Evolutionary conservation across 495 filamentous ascomycete species (phyloP).

Genomic region (Lichenothelia convexa): DNA sequence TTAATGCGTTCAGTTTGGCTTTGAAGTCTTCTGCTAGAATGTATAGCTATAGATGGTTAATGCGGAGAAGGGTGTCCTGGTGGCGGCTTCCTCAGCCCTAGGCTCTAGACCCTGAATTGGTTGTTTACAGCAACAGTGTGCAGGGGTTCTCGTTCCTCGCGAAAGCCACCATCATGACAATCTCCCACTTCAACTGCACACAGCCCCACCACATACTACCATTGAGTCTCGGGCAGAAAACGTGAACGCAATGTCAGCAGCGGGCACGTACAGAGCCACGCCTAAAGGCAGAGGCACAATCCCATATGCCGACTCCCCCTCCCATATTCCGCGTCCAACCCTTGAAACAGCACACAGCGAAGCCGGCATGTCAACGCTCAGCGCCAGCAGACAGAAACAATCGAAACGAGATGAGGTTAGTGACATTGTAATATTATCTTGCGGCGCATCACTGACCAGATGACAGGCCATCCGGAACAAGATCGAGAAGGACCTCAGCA

Average conservation of each 20-base stretch:
- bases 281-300: conserved; percentile 48
- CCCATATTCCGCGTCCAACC: conserved; percentile 70
- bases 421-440: conserved; percentile 3
- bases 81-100: no score
- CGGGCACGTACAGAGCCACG: conserved; percentile 41
- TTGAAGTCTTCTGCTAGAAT: no score
- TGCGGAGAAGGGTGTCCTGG: no score
- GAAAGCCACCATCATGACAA: no score
- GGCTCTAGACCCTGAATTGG: no score
- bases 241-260: conserved; percentile 35
- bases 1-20: no score
- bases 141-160: no score
- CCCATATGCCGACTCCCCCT: conserved; percentile 56
- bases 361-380: conserved; percentile 54
- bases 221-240: no score
- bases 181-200: no score
- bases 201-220: no score
- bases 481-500: conserved; percentile 93
- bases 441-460: conserved; percentile 10
- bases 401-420: conserved; percentile 94
- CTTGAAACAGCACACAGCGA: conserved; percentile 51
- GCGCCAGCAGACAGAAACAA: conserved; percentile 81
- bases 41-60: no score
- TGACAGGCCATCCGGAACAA: conserved; percentile 82
- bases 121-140: no score